Percentiles rank a stretch among this genome's conserved stretches.
Conservation (phyloP, 805 yeast species). For the Metschnikowia shivogae region DNA sequence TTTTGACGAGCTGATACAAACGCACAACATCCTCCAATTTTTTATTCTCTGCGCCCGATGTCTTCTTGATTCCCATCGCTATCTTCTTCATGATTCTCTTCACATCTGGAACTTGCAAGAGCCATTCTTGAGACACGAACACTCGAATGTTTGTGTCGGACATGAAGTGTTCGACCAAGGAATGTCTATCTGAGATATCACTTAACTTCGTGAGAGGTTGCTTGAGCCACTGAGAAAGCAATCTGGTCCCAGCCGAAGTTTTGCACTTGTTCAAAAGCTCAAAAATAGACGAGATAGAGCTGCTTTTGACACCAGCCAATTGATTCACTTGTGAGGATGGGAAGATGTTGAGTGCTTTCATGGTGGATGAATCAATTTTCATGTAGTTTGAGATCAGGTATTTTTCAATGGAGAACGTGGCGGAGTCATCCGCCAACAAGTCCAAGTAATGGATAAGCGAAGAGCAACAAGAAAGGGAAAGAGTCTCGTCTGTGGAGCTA, state of each 20-base stretch:
- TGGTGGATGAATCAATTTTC: slow-evolving; percentile 89
- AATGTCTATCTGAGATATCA: slow-evolving; percentile 65
- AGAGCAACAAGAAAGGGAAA: slow-evolving; percentile 59
- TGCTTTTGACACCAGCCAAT: slow-evolving; percentile 19
- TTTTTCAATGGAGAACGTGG: slow-evolving; percentile 55
- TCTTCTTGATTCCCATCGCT: slow-evolving; percentile 26
- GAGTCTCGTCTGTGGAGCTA: slow-evolving; percentile 37
- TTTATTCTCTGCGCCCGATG: slow-evolving; percentile 42
- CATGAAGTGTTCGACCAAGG: slow-evolving; percentile 69
- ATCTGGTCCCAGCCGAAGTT: slow-evolving; percentile 81
- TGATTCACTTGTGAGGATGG: slow-evolving; percentile 37
- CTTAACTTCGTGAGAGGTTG: slow-evolving; percentile 76
- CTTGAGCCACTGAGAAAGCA: slow-evolving; percentile 90
- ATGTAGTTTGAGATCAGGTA: slow-evolving; percentile 77
- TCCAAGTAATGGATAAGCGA: slow-evolving; percentile 70
- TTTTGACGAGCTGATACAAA: slow-evolving; percentile 72
- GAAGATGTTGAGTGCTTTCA: slow-evolving; percentile 81
- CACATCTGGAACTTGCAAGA: slow-evolving; percentile 78
- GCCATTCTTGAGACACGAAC: slow-evolving; percentile 59
- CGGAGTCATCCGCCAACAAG: slow-evolving; percentile 53
- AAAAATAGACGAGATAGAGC: slow-evolving; percentile 51
- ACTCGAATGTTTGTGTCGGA: slow-evolving; percentile 66
- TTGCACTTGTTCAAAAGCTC: slow-evolving; percentile 87
- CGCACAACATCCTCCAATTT: slow-evolving; percentile 85
- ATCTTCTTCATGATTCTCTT: slow-evolving; percentile 71